Evolutionary conservation across 2,329 filamentous ascomycete genomes (phyloP).

Genomic region (Pseudogymnoascus verrucosus): DNA sequence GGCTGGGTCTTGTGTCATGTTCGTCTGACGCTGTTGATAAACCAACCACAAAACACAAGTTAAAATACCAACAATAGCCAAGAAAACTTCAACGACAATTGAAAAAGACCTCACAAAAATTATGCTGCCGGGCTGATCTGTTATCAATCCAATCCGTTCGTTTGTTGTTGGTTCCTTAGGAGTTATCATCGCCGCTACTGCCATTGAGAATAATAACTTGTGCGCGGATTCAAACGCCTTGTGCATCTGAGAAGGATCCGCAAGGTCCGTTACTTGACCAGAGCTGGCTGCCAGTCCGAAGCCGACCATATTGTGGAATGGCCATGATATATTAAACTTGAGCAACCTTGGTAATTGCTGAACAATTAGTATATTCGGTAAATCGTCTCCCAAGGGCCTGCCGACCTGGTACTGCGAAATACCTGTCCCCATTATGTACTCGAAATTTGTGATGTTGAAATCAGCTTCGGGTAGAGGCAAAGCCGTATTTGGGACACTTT

Average conservation of each 20-base stretch:
- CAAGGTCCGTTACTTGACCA: constrained; percentile 25
- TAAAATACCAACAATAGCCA: constrained; percentile 19
- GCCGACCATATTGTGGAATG: constrained; percentile 29
- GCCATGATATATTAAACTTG: constrained; percentile 20
- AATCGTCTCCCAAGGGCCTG: neutral
- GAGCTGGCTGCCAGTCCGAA: constrained; percentile 30
- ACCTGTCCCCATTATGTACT: constrained; percentile 27
- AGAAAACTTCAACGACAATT: constrained; percentile 21
- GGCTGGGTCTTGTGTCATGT: constrained; percentile 23
- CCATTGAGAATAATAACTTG: constrained; percentile 33
- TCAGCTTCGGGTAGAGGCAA: constrained; percentile 20
- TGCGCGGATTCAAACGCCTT: constrained; percentile 34
- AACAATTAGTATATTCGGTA: constrained; percentile 14
- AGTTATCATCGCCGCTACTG: constrained; percentile 17
- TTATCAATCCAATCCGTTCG: neutral
- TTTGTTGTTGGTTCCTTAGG: neutral
- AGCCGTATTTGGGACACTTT: neutral
- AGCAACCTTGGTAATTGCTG: constrained; percentile 17
- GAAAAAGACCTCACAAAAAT: constrained; percentile 21
- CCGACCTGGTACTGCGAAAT: constrained; percentile 9
- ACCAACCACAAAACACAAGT: constrained; percentile 16
- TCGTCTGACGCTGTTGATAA: constrained; percentile 16
- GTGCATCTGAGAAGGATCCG: constrained; percentile 28
- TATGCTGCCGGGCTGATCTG: constrained; percentile 14
- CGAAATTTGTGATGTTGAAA: constrained; percentile 34